Conservation (phyloP, 768 basidiomycete species). For the Tremella mesenterica region DNA sequence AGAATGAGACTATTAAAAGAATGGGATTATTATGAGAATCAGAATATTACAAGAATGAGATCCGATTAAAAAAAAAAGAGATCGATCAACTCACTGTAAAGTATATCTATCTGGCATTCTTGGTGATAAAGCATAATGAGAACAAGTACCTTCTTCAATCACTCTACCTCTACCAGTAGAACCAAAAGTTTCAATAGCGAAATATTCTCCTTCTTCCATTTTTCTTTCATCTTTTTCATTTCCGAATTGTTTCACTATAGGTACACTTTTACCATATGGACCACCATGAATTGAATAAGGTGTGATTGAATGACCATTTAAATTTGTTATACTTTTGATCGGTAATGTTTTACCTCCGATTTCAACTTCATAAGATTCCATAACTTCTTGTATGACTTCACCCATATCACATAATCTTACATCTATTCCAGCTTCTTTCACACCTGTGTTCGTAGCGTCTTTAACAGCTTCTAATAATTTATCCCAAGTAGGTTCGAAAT, state of each 20-base stretch:
- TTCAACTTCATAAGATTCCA: constrained; percentile 97
- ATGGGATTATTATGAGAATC: too few species aligned
- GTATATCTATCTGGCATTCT: constrained; percentile 33
- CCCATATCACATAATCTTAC: constrained; percentile 86
- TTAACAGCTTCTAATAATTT: constrained; percentile 80
- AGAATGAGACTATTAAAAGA: too few species aligned
- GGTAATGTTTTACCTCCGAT: constrained; percentile 61
- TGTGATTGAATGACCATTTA: constrained; percentile 89
- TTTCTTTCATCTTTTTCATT: constrained; percentile 66
- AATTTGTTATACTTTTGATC: constrained; percentile 90
- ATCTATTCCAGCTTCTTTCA: constrained; percentile 95
- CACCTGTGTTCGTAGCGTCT: constrained; percentile 86
- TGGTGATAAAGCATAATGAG: constrained; percentile 65
- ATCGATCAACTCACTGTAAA: constrained; percentile 57
- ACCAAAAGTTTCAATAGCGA: constrained; percentile 97
- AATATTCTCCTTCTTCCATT: constrained; percentile 99
- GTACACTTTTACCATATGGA: constrained; percentile 64
- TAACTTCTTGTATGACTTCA: constrained; percentile 88
- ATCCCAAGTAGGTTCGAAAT: constrained; percentile 80
- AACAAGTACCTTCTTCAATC: constrained; percentile 79
- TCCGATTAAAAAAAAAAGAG: background rate
- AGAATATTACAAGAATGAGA: too few species aligned
- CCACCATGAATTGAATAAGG: constrained; percentile 76
- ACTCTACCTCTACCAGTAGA: constrained; percentile 88
- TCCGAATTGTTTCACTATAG: constrained; percentile 65